Percentiles rank a stretch among this genome's conserved stretches.
Conservation (phyloP, 169 alveolate species). For the Miamiensis avidus region DNA sequence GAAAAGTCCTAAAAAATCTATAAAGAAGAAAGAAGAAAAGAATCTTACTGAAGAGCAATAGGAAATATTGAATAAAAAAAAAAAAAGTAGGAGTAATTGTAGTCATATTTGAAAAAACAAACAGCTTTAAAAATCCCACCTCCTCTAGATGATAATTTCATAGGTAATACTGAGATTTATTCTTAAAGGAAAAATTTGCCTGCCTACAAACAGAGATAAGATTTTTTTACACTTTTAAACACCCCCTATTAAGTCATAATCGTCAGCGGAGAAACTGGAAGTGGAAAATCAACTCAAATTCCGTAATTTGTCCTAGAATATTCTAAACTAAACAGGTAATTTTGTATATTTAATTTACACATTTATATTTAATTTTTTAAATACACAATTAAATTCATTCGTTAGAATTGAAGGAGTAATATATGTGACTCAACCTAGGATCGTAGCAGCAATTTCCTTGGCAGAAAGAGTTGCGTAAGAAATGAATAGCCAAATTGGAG, state of each 20-base stretch:
- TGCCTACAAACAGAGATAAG: neutral
- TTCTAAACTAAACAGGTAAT: neutral
- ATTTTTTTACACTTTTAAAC: neutral
- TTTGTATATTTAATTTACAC: no score
- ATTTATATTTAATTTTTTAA: no score
- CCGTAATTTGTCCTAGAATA: slow-evolving; percentile 14
- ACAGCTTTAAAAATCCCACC: no score
- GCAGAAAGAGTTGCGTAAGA: slow-evolving; percentile 79
- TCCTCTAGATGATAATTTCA: no score
- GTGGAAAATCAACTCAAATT: slow-evolving; percentile 57
- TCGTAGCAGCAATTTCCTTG: slow-evolving; percentile 76
- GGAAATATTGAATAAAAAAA: no score
- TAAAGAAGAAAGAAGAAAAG: no score
- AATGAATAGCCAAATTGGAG: slow-evolving; percentile 67
- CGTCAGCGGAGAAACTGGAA: slow-evolving; percentile 56
- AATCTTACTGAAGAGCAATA: no score
- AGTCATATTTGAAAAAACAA: no score
- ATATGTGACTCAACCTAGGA: slow-evolving; percentile 72
- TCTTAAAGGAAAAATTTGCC: slow-evolving; percentile 1
- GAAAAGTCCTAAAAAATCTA: no score
- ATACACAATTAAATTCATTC: no score
- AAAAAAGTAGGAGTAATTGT: no score
- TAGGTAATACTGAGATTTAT: no score
- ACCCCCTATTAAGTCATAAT: slow-evolving; percentile 23
- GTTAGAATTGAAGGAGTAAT: neutral